Base-by-base conservation (phyloP, 306 rosid species). In the Vicia villosa region DNA sequence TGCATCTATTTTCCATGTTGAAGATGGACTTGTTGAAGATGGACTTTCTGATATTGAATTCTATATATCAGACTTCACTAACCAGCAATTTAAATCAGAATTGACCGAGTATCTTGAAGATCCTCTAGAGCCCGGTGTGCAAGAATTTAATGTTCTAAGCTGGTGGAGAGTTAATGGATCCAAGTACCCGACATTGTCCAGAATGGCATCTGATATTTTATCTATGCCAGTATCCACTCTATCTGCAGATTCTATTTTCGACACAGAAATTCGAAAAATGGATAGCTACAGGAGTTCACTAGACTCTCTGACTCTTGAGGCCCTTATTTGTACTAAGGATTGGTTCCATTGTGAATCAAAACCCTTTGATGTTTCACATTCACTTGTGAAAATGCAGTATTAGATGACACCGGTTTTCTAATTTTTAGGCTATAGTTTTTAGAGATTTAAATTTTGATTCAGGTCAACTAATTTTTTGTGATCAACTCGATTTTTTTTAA, bases 41-140 rank as follows among this genome's bases (percentile, higher is more conserved):
- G 97, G 80, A 67, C 51, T 90, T 64, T 74, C 84, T 19, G 97
- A 94, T 71, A 78, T 94, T 43, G 97, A 94, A 12, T 65, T 84
- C 10, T 91, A 78, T 73, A 80, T 91, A 43, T 85, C 96, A 42
- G 97, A 94, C 50, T 72, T 85, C 56, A 64, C 95, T 57, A 85
- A 70, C 81, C 86, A 80, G 34, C 85, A 43, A 63, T 76, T 70
- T 68, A 88, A 87, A 80, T 80, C 95, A 0, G 99, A 94, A 65
- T 57, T 94, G 75, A 92, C 79, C 74, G 89, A 83, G 73, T 91
- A 94, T 75, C 78, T 94, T 64, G 97, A 94, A 86, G 97, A 91
- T 78, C 71, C 88, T 57, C 67, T 80, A 66, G 74, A 77, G 47
- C 83, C 95, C 4, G 66, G 34, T 64, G 90, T 54, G 54, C 79